Conservation (phyloP, 192 early-diverging fungal genomes). For the Thamnidium elegans region DNA sequence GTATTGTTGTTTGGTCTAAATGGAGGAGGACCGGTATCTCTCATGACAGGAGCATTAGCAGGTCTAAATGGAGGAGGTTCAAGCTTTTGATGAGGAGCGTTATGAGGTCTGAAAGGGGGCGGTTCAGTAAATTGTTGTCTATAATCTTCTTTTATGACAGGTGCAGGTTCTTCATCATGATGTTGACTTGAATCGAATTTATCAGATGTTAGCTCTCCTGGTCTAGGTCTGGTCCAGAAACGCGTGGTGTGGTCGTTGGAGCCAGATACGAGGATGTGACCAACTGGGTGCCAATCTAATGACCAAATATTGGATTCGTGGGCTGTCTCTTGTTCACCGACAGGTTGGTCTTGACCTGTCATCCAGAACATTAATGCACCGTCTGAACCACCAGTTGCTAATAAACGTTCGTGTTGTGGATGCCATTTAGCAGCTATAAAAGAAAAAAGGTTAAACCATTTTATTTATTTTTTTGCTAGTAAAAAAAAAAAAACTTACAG, state of each 20-base stretch:
- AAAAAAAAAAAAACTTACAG: conserved; percentile 47
- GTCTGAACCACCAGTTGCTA: conserved; percentile 91
- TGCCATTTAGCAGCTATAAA: conserved; percentile 85
- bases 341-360: conserved; percentile 56
- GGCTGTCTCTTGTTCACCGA: conserved; percentile 60
- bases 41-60: conserved; percentile 5
- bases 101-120: conserved; percentile 33
- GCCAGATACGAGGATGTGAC: conserved; percentile 90
- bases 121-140: conserved; percentile 29
- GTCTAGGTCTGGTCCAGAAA: conserved; percentile 93
- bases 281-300: conserved; percentile 95
- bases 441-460: background rate
- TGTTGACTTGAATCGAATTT: conserved; percentile 55
- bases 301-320: conserved; percentile 93
- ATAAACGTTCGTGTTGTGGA: conserved; percentile 85
- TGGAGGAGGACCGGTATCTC: conserved; percentile 19
- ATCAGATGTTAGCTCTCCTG: conserved; percentile 64
- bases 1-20: conserved; percentile 20
- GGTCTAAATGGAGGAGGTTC: conserved; percentile 41
- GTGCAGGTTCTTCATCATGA: conserved; percentile 44
- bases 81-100: conserved; percentile 1
- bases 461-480: background rate
- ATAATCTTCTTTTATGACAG: conserved; percentile 38
- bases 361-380: conserved; percentile 85
- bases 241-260: conserved; percentile 95